Base-by-base conservation (phyloP, 2,329 filamentous ascomycete genomes). In the Mariannaea sp. region DNA sequence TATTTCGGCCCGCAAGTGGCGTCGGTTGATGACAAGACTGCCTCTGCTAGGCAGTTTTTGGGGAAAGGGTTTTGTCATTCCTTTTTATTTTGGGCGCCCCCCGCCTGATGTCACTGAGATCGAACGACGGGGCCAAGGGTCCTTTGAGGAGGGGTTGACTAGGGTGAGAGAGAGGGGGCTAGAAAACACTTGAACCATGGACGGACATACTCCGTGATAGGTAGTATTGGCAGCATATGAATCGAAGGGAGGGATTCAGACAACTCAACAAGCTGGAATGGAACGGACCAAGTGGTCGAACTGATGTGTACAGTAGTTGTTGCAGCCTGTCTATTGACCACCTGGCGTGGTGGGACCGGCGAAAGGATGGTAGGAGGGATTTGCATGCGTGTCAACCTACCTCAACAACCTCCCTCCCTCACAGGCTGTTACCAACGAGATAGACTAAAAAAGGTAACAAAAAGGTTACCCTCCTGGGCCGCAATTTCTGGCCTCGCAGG, bases 61-160 rank as follows among this genome's bases (percentile, higher is more conserved):
- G 53, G 24, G 22, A 8, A 8, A 8, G 22, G 22, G 22, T 49
- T n/a, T n/a, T n/a, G n/a, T n/a, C n/a, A n/a, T n/a, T n/a, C 24
- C 36, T 38, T 42, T 26, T 26, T 30, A 42, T 36, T 43, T 33
- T 20, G 24, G 29, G 38, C 22, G 44, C 44, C 50, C 42, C 53
- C 42, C 53, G 59, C 57, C 57, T 62, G 57, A 65, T 65, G 56
- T 61, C 55, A 62, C 56, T 22, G 39, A 58, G 53, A 62, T 62
- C 55, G 62, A 60, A 65, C 45, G 58, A 65, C 55, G 42, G 43
- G 42, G 49, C 48, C 33, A 26, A 53, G 49, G 49, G 52, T 55
- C 52, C 30, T 36, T 46, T 30, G 41, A 33, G 39, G 36, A 46
- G 47, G 52, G 46, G 50, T 29, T 16, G 26, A 49, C 45, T 49